Evolutionary conservation across 495 filamentous ascomycete genomes (phyloP), one percentile per base, ranked within the genome.

Genomic region (Penicillium arizonense): DNA sequence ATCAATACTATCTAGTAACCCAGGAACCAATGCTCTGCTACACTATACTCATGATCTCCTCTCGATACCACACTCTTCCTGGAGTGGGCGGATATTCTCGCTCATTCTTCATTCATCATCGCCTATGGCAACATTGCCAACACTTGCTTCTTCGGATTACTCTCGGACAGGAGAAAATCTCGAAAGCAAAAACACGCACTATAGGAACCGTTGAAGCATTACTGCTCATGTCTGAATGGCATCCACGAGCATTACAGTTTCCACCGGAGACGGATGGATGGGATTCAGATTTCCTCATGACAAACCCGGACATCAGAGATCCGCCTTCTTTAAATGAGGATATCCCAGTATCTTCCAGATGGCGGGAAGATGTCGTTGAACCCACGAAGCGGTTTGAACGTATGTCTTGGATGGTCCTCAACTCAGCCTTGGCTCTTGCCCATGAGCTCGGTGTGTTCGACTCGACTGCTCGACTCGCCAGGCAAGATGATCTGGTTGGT

Each of bases 81-180:
- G 71, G 72, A 10, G 55, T 61, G 1, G 69, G 64, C 5, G 68
- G 66, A 1, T 57, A 46, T 4, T 69, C 71, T 4, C 61, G 73
- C 0, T 59, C 63, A 21, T 70, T 68, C 44, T 73, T 73, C 52
- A 69, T 75, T 16, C 72, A 77, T 48, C 57, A 71, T 21, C 57
- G 72, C 5, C 51, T 77, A n/a, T 77, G 72, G 72, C 67, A 74
- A 34, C 68, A 74, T 32, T 74, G 71, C 47, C 65, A 75, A 41
- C 63, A 67, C 34, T 62, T 77, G 10, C 58, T 77, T 24, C 61
- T 69, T 46, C 68, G 68, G 11, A 58, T 75, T 5, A 72, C 64
- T 30, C 56, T 72, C 1, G 72, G 72, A 4, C 70, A 73, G 47
- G 70, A 74, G 44, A 73, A 74, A 43, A 43, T 61, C 6, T 62